A percentile compares a stretch with the other conserved stretches of the same genome.
Conservation (phyloP, 2,329 filamentous ascomycete genomes). For the Eurotiales sp. region DNA sequence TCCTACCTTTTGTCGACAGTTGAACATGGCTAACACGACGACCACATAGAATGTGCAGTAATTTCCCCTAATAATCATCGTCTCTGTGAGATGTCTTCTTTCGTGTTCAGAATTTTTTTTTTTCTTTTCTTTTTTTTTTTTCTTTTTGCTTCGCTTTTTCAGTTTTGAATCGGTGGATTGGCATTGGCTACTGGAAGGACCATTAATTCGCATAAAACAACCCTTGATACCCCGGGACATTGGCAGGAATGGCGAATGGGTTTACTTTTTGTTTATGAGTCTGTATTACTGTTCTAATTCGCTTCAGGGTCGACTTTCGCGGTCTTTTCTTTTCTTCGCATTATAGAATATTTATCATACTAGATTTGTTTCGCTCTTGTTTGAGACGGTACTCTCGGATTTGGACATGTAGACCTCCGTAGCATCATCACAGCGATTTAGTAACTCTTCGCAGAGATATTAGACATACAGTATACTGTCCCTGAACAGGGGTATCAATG, state of each 20-base stretch:
- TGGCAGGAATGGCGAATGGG: neutral
- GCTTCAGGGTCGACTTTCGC: no score
- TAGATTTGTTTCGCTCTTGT: no score
- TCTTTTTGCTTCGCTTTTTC: neutral
- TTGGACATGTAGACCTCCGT: no score
- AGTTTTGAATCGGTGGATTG: no score
- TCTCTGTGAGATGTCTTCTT: no score
- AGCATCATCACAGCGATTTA: no score
- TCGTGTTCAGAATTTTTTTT: neutral
- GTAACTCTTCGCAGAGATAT: no score
- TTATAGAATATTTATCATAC: no score
- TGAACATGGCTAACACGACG: neutral
- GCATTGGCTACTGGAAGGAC: neutral
- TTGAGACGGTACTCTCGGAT: no score
- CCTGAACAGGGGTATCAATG: no score
- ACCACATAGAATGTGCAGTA: neutral
- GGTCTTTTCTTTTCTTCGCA: no score
- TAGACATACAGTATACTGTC: no score
- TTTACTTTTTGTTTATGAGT: neutral
- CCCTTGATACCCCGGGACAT: slow-evolving; percentile 4
- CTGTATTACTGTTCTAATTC: neutral
- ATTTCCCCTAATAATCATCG: neutral
- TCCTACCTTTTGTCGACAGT: neutral
- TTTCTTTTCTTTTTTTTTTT: neutral
- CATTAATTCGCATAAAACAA: neutral